Conservation (phyloP, 1,284 basidiomycete species). For the Sporisorium reilianum region DNA sequence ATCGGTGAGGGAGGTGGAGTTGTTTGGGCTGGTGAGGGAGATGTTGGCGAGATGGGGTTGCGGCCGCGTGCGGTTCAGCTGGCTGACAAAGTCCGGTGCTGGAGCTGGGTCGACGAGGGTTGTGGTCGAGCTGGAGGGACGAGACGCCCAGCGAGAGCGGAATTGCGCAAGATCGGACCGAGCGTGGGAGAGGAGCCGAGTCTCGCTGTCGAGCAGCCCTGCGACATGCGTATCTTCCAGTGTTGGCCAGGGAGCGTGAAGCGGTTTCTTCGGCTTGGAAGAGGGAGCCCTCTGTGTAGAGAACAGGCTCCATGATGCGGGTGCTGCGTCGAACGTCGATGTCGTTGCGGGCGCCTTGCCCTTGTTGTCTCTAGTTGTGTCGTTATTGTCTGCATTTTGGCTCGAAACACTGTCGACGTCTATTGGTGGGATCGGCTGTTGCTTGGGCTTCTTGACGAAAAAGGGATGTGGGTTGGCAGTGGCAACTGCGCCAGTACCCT, state of each 20-base stretch:
- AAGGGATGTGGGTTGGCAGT: conserved; percentile 38
- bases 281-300: conserved; percentile 12
- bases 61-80: conserved; percentile 19
- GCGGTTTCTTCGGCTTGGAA: conserved; percentile 29
- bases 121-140: background rate
- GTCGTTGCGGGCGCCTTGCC: conserved; percentile 11
- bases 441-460: conserved; percentile 33
- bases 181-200: background rate
- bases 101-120: background rate
- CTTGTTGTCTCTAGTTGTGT: background rate
- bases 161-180: conserved; percentile 14
- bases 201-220: conserved; percentile 10
- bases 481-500: conserved; percentile 18
- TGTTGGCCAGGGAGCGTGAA: conserved; percentile 31
- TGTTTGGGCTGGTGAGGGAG: conserved; percentile 4
- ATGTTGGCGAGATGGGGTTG: background rate
- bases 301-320: conserved; percentile 43
- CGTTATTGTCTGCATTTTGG: background rate
- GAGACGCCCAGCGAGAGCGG: conserved; percentile 16
- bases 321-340: conserved; percentile 5
- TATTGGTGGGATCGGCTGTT: conserved; percentile 7
- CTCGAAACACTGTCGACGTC: background rate
- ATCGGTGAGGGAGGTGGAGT: conserved; percentile 10
- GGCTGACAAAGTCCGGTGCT: conserved; percentile 19
- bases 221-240: conserved; percentile 23